Evolutionary conservation across 257 asterid species (phyloP).

Genomic region (Ehretia macrophylla): DNA sequence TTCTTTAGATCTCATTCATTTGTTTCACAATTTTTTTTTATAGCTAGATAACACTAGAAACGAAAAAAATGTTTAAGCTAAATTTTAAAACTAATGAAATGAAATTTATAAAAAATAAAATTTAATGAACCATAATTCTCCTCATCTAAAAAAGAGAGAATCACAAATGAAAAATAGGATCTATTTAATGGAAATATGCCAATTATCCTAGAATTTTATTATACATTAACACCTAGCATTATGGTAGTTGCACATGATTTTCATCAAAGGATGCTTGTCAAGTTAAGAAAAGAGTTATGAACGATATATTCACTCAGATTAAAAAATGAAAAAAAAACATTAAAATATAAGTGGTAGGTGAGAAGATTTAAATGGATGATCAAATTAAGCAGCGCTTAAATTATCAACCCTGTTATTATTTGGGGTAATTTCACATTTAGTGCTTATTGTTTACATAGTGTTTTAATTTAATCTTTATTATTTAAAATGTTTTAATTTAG

Average conservation of each 20-base stretch:
- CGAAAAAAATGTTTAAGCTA: too few species aligned
- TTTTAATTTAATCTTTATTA: too few species aligned
- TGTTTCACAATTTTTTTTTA: too few species aligned
- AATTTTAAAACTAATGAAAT: too few species aligned
- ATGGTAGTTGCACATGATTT: constrained; percentile 38
- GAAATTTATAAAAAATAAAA: too few species aligned
- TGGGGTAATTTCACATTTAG: too few species aligned
- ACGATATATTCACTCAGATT: constrained; percentile 2
- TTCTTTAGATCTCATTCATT: too few species aligned
- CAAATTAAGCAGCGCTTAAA: background rate
- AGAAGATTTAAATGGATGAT: constrained; percentile 8
- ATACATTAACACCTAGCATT: constrained; percentile 10
- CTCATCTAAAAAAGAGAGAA: too few species aligned
- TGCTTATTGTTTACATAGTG: too few species aligned
- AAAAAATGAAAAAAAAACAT: background rate
- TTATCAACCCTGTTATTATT: background rate
- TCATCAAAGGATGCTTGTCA: constrained; percentile 13
- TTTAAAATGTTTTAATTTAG: too few species aligned
- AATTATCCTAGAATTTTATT: constrained; percentile 10
- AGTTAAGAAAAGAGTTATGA: constrained; percentile 11
- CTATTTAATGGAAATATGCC: constrained; percentile 13
- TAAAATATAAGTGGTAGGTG: constrained; percentile 13
- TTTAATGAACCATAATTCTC: too few species aligned
- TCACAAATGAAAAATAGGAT: constrained; percentile 23
- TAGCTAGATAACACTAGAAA: too few species aligned